Evolutionary conservation across 139 green algal species (phyloP), one percentile per base, ranked within the genome.

Genomic region (Zygnema cylindricum): DNA sequence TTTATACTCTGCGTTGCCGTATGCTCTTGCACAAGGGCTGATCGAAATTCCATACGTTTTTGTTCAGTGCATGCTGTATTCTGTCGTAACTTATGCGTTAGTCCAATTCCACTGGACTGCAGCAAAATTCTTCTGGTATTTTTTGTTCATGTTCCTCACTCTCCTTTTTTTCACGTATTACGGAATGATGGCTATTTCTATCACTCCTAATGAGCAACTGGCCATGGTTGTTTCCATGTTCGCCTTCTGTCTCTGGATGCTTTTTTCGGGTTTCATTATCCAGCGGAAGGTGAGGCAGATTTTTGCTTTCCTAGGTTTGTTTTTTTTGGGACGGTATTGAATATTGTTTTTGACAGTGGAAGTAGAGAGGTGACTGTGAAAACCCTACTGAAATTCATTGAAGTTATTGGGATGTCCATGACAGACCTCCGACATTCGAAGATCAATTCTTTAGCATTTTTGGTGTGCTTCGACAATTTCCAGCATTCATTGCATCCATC

Each of bases 41-140:
- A 82, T 94, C 2, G 92, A 94, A 77, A 30, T 94, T n/a, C 92
- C 92, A 0, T 94, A 93, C 78, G 86, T 91, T 77, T 69, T 94
- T 30, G 36, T 89, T 49, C 92, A 94, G 88, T 57, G 86, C 33
- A 16, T 92, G 30, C 39, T 93, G 36, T 93, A 92, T 71, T 78
- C 42, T 22, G 35, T 49, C 79, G 88, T 91, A 39, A 85, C 71
- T 32, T 89, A 89, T 16, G 85, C 85, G 1, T 43, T 89, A 71
- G 76, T 89, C 1, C 23, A 75, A 21, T 89, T 89, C 42, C n/a
- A 89, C 38, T 89, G 85, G 85, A 89, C 85, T n/a, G 71, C 39
- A 11, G 57, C 40, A 41, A 89, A 89, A 71, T 89, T 89, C 63
- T 85, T 69, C 23, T 84, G 73, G 85, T 89, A 85, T 71, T n/a